Conservation (phyloP, 306 rosid genomes). For the Corylus heterophylla region DNA sequence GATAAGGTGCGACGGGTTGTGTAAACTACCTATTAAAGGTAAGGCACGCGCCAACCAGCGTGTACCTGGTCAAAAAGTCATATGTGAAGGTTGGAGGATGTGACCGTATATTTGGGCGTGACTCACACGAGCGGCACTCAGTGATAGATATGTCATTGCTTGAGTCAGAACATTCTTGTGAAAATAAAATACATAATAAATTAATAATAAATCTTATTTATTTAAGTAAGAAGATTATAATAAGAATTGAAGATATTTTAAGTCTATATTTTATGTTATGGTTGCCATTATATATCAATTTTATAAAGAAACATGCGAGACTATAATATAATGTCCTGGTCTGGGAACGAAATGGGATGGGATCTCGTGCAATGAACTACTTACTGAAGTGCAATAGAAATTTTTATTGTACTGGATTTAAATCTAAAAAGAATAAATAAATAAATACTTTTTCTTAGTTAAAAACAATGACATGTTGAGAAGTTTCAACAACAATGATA, state of each 20-base stretch:
- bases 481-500: not conserved
- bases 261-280: not conserved
- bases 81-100: not conserved
- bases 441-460: not conserved
- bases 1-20: conserved; percentile 18
- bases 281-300: not conserved
- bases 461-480: not conserved
- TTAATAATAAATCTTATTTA: not conserved
- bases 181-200: not conserved
- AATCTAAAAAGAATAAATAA: not conserved
- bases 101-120: not conserved
- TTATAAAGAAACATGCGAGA: not conserved
- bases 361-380: too few species aligned
- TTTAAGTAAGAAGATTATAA: not conserved
- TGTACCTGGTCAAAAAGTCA: not conserved
- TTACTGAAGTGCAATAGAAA: too few species aligned
- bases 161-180: not conserved
- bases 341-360: not conserved
- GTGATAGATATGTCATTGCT: conserved; percentile 12
- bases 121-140: not conserved
- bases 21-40: not conserved
- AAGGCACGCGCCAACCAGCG: not conserved
- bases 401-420: too few species aligned
- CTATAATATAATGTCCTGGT: not conserved
- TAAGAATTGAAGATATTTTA: not conserved